Percentiles rank a stretch among this genome's conserved stretches.
These are phyloP conservation scores for Pleoardoris graminearum DNA, from an alignment of 2,329 filamentous ascomycete species.

Conservation along the genomic window DNA sequence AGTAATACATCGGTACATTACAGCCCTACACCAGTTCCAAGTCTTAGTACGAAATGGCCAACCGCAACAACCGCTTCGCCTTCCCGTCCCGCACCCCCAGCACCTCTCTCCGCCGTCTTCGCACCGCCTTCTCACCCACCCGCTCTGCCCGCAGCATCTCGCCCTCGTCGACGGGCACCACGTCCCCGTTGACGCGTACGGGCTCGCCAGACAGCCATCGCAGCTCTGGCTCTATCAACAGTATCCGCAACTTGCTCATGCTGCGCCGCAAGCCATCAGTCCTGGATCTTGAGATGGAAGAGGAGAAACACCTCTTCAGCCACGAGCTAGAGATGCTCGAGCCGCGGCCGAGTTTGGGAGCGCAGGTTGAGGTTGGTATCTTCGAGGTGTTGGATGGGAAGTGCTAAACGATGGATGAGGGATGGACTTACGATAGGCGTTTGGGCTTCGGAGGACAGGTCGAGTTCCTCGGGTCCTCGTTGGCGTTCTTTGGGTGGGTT, in stretches of 20 bases:
- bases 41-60: constrained; percentile 38
- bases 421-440: neutral
- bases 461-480: neutral
- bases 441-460: neutral
- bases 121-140: constrained; percentile 41
- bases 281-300: constrained; percentile 42
- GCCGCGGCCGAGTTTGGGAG: constrained; percentile 29
- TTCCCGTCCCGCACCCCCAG: constrained; percentile 36
- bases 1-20: constrained; percentile 7
- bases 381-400: constrained; percentile 45
- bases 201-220: constrained; percentile 32
- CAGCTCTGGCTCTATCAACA: constrained; percentile 25
- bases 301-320: constrained; percentile 37
- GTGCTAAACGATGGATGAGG: constrained; percentile 18
- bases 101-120: constrained; percentile 37
- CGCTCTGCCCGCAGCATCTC: constrained; percentile 36
- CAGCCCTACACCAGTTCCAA: constrained; percentile 8
- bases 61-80: constrained; percentile 45
- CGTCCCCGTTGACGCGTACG: constrained; percentile 35
- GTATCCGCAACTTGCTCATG: constrained; percentile 37
- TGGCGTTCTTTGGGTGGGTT: neutral
- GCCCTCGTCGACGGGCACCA: constrained; percentile 29
- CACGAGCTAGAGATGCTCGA: constrained; percentile 38
- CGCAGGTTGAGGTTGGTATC: constrained; percentile 35
- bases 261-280: constrained; percentile 39